Conservation (phyloP, 495 filamentous ascomycete species). For the Penicillium steckii region DNA sequence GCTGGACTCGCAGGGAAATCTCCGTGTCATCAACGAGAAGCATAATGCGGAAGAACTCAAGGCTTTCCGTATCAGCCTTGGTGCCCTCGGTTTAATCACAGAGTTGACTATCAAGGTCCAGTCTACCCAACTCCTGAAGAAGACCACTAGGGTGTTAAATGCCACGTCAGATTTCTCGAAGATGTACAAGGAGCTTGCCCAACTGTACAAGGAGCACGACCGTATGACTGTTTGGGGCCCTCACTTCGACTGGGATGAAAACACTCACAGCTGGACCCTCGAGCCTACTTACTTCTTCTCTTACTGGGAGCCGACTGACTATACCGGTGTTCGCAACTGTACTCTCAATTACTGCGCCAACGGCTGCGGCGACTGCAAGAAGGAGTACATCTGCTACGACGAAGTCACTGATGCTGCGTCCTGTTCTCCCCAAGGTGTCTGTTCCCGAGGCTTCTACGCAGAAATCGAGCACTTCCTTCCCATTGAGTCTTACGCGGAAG, state of each 20-base stretch:
- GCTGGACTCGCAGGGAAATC: slow-evolving; percentile 14
- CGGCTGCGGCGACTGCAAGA: slow-evolving; percentile 19
- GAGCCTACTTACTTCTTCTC: slow-evolving; percentile 9
- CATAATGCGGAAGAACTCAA: slow-evolving; percentile 17
- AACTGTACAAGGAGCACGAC: slow-evolving; percentile 11
- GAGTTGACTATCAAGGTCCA: slow-evolving; percentile 20
- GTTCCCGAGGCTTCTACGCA: slow-evolving; percentile 13
- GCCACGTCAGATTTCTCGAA: slow-evolving; percentile 11
- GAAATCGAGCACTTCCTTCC: slow-evolving; percentile 25
- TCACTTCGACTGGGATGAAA: slow-evolving; percentile 14
- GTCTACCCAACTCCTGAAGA: slow-evolving; percentile 13
- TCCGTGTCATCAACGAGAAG: slow-evolving; percentile 9
- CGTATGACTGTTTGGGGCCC: slow-evolving; percentile 18
- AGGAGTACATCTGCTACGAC: slow-evolving; percentile 22
- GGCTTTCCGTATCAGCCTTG: slow-evolving; percentile 21
- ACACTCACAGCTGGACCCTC: slow-evolving; percentile 2
- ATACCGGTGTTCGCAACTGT: slow-evolving; percentile 19
- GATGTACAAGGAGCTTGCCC: slow-evolving; percentile 15
- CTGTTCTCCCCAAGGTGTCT: slow-evolving; percentile 13
- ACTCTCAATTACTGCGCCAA: slow-evolving; percentile 21
- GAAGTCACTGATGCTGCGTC: slow-evolving; percentile 10
- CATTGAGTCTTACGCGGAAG: slow-evolving; percentile 14
- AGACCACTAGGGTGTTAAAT: slow-evolving; percentile 16
- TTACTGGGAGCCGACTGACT: slow-evolving; percentile 20
- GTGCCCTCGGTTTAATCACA: slow-evolving; percentile 20